A percentile compares a stretch with the other conserved stretches of the same genome.
Conservation (phyloP, 2,329 filamentous ascomycete species). For the Fusarium burgessii region DNA sequence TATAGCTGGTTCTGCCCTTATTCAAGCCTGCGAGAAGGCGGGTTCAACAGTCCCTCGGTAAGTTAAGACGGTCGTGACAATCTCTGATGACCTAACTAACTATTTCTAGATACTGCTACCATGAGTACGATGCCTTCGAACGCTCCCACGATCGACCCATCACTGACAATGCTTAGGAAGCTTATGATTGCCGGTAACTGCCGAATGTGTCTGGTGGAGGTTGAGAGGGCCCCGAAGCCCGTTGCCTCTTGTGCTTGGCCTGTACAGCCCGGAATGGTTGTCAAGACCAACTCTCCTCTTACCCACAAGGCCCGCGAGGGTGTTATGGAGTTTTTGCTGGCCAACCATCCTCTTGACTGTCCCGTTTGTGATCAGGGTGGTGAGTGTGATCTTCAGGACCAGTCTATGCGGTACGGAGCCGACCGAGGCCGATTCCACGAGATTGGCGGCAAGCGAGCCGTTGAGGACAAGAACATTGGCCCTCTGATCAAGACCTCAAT, state of each 20-base stretch:
- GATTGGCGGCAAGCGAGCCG: conserved; percentile 92
- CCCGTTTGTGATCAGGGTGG: conserved; percentile 99
- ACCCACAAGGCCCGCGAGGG: conserved; percentile 98
- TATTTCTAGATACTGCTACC: conserved; percentile 88
- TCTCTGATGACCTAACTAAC: conserved; percentile 51
- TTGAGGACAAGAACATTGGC: conserved; percentile 99
- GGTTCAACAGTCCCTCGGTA: conserved; percentile 89
- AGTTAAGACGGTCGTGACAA: conserved; percentile 44
- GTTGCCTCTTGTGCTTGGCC: conserved; percentile 99
- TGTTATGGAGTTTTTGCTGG: conserved; percentile 98
- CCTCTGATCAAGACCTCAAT: conserved; percentile 99
- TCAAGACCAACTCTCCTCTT: conserved; percentile 96
- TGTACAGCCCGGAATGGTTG: conserved; percentile 97
- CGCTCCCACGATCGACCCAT: conserved; percentile 45
- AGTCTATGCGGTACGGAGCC: conserved; percentile 98
- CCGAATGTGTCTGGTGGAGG: conserved; percentile 99
- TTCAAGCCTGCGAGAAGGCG: conserved; percentile 99
- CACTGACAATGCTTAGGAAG: conserved; percentile 74
- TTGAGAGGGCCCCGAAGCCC: conserved; percentile 95
- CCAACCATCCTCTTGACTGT: conserved; percentile 96
- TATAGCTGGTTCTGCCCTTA: conserved; percentile 92
- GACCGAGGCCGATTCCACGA: conserved; percentile 98
- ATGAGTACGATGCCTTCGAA: conserved; percentile 76
- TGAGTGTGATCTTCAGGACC: conserved; percentile 98
- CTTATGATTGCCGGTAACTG: conserved; percentile 99